These are phyloP conservation scores for Effrenium voratum DNA, from an alignment of 73 alveolate genomes.

Conservation along the genomic window DNA sequence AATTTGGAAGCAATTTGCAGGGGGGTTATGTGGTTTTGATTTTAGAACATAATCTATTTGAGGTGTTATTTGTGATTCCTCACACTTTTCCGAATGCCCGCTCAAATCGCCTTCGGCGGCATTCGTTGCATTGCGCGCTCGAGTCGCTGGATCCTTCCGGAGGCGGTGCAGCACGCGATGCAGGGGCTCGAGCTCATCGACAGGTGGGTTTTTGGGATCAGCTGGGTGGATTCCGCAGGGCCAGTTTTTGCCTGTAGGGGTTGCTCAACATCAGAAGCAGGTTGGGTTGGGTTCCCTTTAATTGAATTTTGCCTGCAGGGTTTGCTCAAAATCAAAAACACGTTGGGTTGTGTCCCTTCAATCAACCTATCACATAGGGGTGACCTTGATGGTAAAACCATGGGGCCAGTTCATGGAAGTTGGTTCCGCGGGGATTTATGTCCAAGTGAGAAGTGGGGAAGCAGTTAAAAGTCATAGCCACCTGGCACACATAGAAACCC, in stretches of 20 bases:
- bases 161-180: constrained; percentile 88
- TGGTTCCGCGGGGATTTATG: too few species aligned
- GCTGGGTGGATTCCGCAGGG: background rate
- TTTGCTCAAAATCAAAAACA: background rate
- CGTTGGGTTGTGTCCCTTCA: background rate
- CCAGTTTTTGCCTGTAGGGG: background rate
- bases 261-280: background rate
- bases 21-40: too few species aligned
- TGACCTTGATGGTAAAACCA: too few species aligned
- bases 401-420: too few species aligned
- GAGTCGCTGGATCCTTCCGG: background rate
- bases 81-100: too few species aligned
- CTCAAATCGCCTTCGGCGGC: background rate
- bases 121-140: too few species aligned
- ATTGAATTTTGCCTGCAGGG: background rate
- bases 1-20: too few species aligned
- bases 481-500: too few species aligned
- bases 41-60: too few species aligned
- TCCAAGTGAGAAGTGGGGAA: too few species aligned
- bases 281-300: background rate
- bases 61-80: too few species aligned
- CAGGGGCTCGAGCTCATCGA: constrained; percentile 82
- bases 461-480: too few species aligned
- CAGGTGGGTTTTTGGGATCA: background rate
- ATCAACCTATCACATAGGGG: background rate